These are phyloP conservation scores for Wickerhamomyces sydowiorum DNA, from an alignment of 805 yeast genomes.

Conservation along the genomic window DNA sequence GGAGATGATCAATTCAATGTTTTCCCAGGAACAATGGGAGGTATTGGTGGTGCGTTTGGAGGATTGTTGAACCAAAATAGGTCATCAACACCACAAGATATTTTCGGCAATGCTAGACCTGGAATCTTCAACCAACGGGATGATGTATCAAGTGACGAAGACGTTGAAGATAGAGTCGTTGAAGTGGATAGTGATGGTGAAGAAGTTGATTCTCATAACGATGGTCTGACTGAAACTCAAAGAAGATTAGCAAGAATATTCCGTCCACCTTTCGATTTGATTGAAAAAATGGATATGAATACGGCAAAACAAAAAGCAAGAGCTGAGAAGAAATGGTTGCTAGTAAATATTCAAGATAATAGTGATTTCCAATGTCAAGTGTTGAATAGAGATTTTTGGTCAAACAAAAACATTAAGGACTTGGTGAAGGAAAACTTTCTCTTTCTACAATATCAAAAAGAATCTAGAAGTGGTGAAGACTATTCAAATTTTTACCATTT, in stretches of 20 bases:
- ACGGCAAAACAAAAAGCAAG: conserved; percentile 67
- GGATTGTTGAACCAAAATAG: conserved; percentile 1
- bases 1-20: conserved; percentile 23
- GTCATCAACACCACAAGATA: conserved; percentile 15
- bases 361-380: conserved; percentile 85
- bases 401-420: conserved; percentile 57
- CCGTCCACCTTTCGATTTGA: conserved; percentile 91
- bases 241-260: conserved; percentile 75
- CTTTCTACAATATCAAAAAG: conserved; percentile 80
- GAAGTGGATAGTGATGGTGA: conserved; percentile 33
- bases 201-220: conserved; percentile 3
- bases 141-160: conserved; percentile 20
- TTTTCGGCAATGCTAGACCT: conserved; percentile 30
- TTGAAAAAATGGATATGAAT: conserved; percentile 62
- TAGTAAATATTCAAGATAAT: conserved; percentile 83
- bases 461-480: conserved; percentile 66
- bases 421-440: conserved; percentile 63
- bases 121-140: conserved; percentile 31
- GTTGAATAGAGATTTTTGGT: conserved; percentile 91
- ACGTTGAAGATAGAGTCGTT: conserved; percentile 29
- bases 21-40: conserved; percentile 32
- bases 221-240: conserved; percentile 35
- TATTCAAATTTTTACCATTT: conserved; percentile 72
- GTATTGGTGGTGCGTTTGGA: conserved; percentile 28
- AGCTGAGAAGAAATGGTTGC: conserved; percentile 65